Base-by-base conservation (phyloP, 2,329 filamentous ascomycete species). In the Aureobasidium leucospermi region DNA sequence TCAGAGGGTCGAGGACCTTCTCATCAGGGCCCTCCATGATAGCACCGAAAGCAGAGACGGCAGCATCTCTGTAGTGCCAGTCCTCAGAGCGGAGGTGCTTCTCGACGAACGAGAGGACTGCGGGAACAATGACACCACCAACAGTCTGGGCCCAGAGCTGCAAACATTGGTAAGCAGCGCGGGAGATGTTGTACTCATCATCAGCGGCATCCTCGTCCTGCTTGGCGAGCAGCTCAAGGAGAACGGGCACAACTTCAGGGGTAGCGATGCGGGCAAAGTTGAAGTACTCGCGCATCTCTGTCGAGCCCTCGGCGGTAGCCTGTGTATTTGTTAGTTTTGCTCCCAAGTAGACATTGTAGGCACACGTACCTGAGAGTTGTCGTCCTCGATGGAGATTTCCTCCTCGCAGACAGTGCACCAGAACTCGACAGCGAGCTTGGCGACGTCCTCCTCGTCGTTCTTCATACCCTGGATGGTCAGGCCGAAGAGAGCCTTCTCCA, bases 321-420 rank as follows among this genome's bases (percentile, higher is more conserved):
- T 62, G 28, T 36, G 34, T 5, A 19, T 6, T 9, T 38, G 41
- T 57, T 29, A 57, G 52, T 16, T 11, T 43, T 19, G 15, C n/a
- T 51, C 38, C 11, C 15, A 5, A n/a, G n/a, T 36, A 28, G 6
- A 23, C 41, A 8, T 51, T 19, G 15, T 43, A 49, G 56, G 31
- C 19, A 46, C 55, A 73, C 77, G 66, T 77, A 88, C 85, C 75
- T 89, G 85, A 65, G 85, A 82, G 74, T 99, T 99, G 75, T 99
- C 94, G 70, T 99, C 94, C 71, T 99, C 94, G 69, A 99, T 97
- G 65, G 88, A 88, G 68, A 96, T 93, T 75, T 99, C 94, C 77
- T 99, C 94, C 74, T 99, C 94, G 75, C 94, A 99, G 51, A 99
- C 94, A n/a, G 94, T 96, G 80, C 93, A 97, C 94, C 94, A 99